phyloP scores from a whole-genome alignment of 73 alveolate species.

The Symbiodinium pilosum region DNA sequence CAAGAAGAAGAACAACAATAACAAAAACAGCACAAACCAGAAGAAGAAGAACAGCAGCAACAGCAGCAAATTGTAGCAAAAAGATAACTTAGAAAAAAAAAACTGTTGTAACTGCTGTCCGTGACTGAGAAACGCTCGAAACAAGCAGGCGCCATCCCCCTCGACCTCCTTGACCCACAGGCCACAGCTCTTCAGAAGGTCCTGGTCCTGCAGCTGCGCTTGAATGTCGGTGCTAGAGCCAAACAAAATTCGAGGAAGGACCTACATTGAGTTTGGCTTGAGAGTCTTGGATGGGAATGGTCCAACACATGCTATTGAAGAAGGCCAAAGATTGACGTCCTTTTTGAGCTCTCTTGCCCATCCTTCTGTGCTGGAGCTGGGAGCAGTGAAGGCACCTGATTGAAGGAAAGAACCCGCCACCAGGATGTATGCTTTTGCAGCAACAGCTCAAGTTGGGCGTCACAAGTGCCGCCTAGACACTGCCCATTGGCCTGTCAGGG shows the following conservation, averaged over 20 bases:
- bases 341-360: conserved; percentile 81
- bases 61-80: too few relatives aligned
- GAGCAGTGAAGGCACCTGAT: conserved; percentile 60
- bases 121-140: conserved; percentile 24
- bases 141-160: conserved; percentile 84
- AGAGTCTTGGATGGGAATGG: too few relatives aligned
- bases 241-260: too few relatives aligned
- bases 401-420: neutral
- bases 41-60: too few relatives aligned
- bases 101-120: neutral
- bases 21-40: too few relatives aligned
- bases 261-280: too few relatives aligned
- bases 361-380: conserved; percentile 87
- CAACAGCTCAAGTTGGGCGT: neutral
- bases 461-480: neutral
- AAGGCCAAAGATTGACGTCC: neutral
- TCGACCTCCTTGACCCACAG: conserved; percentile 78
- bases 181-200: conserved; percentile 85
- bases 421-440: neutral
- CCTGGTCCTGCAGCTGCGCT: conserved; percentile 50
- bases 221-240: neutral
- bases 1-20: too few relatives aligned
- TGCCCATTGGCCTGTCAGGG: neutral
- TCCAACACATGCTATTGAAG: too few relatives aligned
- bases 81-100: too few relatives aligned